phyloP scores from a whole-genome alignment of 2,329 filamentous ascomycete genomes.

The Lasiodiplodia theobromae region DNA sequence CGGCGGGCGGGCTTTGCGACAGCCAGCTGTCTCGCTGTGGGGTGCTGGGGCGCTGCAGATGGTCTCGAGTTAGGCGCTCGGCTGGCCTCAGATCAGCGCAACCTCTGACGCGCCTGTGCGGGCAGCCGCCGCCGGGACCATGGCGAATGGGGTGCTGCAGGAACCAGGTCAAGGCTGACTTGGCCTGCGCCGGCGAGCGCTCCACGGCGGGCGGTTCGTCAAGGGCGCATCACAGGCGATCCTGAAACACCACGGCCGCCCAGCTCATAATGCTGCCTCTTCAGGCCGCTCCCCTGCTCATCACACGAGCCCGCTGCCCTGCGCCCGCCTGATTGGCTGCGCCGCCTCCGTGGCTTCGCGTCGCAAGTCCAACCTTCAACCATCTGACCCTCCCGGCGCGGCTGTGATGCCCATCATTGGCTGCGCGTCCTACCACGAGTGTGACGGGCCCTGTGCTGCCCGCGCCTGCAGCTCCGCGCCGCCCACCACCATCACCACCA shows the following conservation, averaged over 20 bases:
- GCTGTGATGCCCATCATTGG: conserved; percentile 22
- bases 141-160: background rate
- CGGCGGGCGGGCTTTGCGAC: conserved; percentile 23
- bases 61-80: conserved; percentile 9
- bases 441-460: conserved; percentile 15
- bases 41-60: conserved; percentile 25
- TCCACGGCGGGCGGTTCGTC: conserved; percentile 11
- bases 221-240: conserved; percentile 8
- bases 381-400: conserved; percentile 25
- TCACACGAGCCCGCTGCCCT: conserved; percentile 10
- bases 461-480: conserved; percentile 4
- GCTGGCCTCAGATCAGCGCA: conserved; percentile 25
- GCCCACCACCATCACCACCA: background rate
- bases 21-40: conserved; percentile 29
- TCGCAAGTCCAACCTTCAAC: background rate
- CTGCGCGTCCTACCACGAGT: background rate
- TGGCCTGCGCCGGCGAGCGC: background rate
- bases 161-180: conserved; percentile 1
- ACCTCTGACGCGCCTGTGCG: conserved; percentile 12
- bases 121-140: background rate
- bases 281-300: conserved; percentile 27
- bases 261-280: conserved; percentile 16
- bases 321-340: background rate
- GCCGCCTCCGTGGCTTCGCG: background rate
- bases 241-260: conserved; percentile 17